Percentiles rank a stretch among this genome's conserved stretches.
Evolutionary conservation across 2,329 filamentous ascomycete genomes (phyloP).

Genomic region (Aquanectria penicillioides): DNA sequence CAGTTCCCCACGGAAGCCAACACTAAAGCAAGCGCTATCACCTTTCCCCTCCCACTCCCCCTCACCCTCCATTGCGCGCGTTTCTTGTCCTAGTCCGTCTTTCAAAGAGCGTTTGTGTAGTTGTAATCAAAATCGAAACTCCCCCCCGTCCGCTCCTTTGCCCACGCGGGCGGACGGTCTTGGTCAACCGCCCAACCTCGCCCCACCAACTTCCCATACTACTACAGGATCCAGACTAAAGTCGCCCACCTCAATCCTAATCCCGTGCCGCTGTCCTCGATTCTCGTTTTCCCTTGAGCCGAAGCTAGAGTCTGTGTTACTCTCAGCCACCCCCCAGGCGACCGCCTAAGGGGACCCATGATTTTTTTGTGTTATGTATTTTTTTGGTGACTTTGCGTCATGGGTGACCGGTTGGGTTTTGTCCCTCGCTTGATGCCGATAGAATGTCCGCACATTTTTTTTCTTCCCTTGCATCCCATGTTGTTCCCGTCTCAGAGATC

Average conservation of each 20-base stretch:
- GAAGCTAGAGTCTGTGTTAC: conserved; percentile 28
- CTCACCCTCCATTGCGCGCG: background rate
- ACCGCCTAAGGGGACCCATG: background rate
- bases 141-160: conserved; percentile 4
- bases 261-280: conserved; percentile 31
- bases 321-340: conserved; percentile 15
- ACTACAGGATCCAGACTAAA: conserved; percentile 41
- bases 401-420: background rate
- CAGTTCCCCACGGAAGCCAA: conserved; percentile 4
- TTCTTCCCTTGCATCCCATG: background rate
- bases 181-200: conserved; percentile 15
- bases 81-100: too few species aligned
- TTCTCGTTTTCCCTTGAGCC: conserved; percentile 37
- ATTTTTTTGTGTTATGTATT: background rate
- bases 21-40: conserved; percentile 11
- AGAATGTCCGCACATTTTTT: conserved; percentile 5
- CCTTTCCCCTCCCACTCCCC: background rate
- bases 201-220: conserved; percentile 27
- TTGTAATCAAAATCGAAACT: background rate
- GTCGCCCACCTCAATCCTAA: conserved; percentile 41
- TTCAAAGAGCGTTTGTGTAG: background rate
- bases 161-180: background rate
- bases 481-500: too few species aligned
- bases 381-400: background rate
- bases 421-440: background rate